phyloP scores from a whole-genome alignment of 805 yeast species.

The Gaillardinia entomophila region DNA sequence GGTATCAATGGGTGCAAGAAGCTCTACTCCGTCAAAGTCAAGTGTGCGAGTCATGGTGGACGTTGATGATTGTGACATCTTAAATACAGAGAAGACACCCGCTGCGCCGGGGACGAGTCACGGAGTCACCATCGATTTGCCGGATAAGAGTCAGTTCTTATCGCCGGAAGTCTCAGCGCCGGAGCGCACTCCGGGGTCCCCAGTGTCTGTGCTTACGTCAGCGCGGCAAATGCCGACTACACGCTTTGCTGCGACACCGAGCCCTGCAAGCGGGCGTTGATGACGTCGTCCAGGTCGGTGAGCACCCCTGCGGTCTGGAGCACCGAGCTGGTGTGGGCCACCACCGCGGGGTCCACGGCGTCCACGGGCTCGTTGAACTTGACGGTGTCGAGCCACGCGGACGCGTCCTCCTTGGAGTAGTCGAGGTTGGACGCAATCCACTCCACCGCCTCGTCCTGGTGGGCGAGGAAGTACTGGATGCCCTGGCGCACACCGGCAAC shows the following conservation, averaged over 20 bases:
- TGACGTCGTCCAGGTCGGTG: conserved; percentile 20
- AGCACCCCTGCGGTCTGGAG: conserved; percentile 62
- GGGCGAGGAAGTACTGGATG: conserved; percentile 52
- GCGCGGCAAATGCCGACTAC: conserved; percentile 18
- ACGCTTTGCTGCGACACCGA: too few species aligned
- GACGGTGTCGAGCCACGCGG: conserved; percentile 78
- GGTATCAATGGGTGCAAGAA: conserved; percentile 25
- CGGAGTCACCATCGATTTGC: too few species aligned
- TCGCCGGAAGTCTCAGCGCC: too few species aligned
- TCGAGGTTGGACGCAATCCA: conserved; percentile 66
- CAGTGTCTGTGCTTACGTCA: conserved; percentile 25
- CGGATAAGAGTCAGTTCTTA: too few species aligned
- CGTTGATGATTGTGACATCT: too few species aligned
- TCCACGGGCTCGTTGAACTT: conserved; percentile 42
- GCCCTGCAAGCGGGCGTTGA: conserved; percentile 19
- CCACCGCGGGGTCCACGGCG: conserved; percentile 45
- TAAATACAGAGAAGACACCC: too few species aligned
- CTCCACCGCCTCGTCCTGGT: conserved; percentile 60
- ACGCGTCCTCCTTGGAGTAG: conserved; percentile 71
- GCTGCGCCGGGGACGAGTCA: too few species aligned
- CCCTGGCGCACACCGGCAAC: conserved; percentile 59
- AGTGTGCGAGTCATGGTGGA: not conserved
- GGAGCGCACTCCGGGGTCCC: conserved; percentile 25
- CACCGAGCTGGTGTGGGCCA: conserved; percentile 49
- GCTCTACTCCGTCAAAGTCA: conserved; percentile 20